A percentile compares a stretch with the other conserved stretches of the same genome.
Conservation (phyloP, 2,329 filamentous ascomycete species). For the Aspergillus nomiae region DNA sequence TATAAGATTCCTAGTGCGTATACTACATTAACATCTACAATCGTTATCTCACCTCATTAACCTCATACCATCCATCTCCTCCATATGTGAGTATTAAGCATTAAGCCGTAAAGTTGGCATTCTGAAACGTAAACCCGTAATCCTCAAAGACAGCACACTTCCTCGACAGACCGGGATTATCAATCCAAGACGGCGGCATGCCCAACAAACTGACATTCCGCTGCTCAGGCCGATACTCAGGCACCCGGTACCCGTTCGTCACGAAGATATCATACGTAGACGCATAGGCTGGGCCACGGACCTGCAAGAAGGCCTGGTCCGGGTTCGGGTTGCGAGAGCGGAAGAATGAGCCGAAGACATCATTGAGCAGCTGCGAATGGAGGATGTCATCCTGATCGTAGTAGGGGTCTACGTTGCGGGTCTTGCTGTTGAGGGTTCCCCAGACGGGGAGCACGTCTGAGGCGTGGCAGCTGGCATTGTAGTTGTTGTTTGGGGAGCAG, state of each 20-base stretch:
- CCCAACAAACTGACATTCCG: conserved; percentile 20
- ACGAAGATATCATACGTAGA: conserved; percentile 19
- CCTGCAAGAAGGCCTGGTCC: conserved; percentile 15
- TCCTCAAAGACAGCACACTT: conserved; percentile 26
- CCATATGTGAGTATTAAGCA: neutral
- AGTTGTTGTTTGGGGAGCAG: conserved; percentile 26
- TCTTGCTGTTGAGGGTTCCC: conserved; percentile 30
- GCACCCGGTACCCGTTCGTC: conserved; percentile 13
- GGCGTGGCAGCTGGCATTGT: conserved; percentile 32
- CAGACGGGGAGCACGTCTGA: conserved; percentile 29
- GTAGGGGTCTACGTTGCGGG: conserved; percentile 25
- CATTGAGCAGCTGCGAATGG: conserved; percentile 28
- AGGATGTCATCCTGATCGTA: conserved; percentile 20
- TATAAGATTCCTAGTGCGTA: neutral
- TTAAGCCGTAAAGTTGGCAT: conserved; percentile 16
- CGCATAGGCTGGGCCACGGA: conserved; percentile 25
- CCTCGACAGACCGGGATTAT: conserved; percentile 16
- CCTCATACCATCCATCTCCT: neutral
- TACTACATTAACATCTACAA: neutral
- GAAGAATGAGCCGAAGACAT: conserved; percentile 28
- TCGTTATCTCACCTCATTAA: neutral
- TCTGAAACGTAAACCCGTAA: conserved; percentile 30
- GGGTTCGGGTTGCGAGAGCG: conserved; percentile 25
- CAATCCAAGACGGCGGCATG: conserved; percentile 13
- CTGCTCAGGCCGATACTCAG: conserved; percentile 11